These are phyloP conservation scores for Sarocladium brachiariae DNA, from an alignment of 2,329 filamentous ascomycete genomes.

Conservation along the genomic window DNA sequence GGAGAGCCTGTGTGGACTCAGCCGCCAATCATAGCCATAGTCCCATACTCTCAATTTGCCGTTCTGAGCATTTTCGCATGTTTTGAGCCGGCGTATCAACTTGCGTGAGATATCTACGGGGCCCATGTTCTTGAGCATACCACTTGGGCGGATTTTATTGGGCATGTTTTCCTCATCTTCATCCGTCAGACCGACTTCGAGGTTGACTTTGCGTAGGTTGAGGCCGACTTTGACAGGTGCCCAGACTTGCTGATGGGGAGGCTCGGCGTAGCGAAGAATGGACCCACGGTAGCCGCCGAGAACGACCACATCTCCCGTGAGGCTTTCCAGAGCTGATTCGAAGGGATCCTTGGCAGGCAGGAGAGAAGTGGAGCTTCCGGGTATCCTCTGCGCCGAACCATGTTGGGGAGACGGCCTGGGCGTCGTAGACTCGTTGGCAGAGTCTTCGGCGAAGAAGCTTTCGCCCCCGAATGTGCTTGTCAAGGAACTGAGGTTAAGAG, in stretches of 20 bases:
- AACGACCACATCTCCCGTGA: constrained; percentile 81
- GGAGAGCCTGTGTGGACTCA: constrained; percentile 73
- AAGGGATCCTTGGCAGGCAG: constrained; percentile 19
- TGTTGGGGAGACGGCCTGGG: not conserved
- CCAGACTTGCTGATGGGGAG: constrained; percentile 84
- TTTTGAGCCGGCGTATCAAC: constrained; percentile 69
- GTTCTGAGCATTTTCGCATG: constrained; percentile 63
- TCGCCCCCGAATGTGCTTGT: constrained; percentile 13
- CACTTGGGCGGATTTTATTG: constrained; percentile 74
- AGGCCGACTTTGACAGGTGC: constrained; percentile 88
- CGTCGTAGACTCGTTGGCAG: not conserved
- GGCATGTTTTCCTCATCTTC: constrained; percentile 81
- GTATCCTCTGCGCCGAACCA: not conserved
- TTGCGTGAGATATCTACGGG: constrained; percentile 83
- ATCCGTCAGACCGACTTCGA: constrained; percentile 75
- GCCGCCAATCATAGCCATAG: constrained; percentile 91
- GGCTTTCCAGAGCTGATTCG: constrained; percentile 53
- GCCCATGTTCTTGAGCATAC: constrained; percentile 87
- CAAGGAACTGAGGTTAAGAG: constrained; percentile 21
- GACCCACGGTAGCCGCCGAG: constrained; percentile 89
- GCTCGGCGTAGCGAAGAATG: constrained; percentile 74
- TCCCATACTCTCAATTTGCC: constrained; percentile 76
- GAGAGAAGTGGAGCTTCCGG: not conserved
- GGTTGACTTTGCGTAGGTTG: constrained; percentile 83
- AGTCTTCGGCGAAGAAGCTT: no score